Base-by-base conservation (phyloP, 2,329 filamentous ascomycete species). In the Aspergillus arachidicola region DNA sequence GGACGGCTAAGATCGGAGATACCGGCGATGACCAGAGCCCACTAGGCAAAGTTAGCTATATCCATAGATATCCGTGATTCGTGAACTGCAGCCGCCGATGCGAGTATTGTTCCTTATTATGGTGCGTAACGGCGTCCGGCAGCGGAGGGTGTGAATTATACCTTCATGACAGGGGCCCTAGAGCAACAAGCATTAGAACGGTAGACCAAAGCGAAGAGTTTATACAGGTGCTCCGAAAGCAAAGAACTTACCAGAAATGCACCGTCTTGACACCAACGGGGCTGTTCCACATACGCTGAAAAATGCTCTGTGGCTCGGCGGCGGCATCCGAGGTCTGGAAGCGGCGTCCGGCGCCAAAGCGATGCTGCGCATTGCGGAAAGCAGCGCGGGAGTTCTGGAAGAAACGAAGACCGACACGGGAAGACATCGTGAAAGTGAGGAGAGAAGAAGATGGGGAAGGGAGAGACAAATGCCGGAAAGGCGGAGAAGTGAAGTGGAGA, bases 141-240 rank as follows among this genome's bases (percentile, higher is more conserved):
- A 38, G 34, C 23, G 28, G 32, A 21, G 34, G n/a, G 21, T 21
- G 45, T 14, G 9, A 23, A 65, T 66, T 73, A 70, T 81, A 88
- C 86, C 84, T 89, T 97, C 93, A 97, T 97, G 70, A 97, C 89
- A 63, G 94, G 94, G 51, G 94, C 94, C 92, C 92, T 94, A 71
- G 54, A 19, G 43, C 64, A 46, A 30, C 26, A 48, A 59, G 41
- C 41, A 54, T 41, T 9, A 54, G 32, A 30, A 16, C 10, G 6
- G 48, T 10, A 48, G 11, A 32, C 9, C 9, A n/a, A 32, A 34
- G 9, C 21, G 34, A 12, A 51, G 10, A 23, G 7, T n/a, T n/a
- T 6, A 51, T n/a, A n/a, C n/a, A 21, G 10, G 2, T 34, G 26
- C 9, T 1, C 19, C 12, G 16, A 32, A 26, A n/a, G 6, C 21